Base-by-base conservation (phyloP, 139 green algal species). In the Monoraphidium neglectum region DNA sequence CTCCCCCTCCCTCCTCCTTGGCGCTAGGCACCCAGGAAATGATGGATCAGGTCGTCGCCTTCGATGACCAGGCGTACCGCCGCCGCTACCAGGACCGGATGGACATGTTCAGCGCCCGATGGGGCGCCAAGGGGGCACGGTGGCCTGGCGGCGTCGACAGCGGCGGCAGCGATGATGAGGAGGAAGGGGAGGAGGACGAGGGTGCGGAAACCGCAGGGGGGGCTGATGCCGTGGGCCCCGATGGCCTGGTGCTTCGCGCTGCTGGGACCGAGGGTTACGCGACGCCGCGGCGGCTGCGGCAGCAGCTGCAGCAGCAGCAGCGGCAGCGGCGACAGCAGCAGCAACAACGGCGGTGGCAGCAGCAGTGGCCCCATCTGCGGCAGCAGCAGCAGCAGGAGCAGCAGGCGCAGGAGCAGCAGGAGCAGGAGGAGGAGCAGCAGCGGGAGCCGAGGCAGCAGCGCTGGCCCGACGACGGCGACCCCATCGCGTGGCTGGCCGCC, bases 361-460 rank as follows among this genome's bases (percentile, higher is more conserved):
- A 51, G 67, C 67, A 49, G 68, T 23, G 28, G 1, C 6, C 18
- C 36, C 63, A 0, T 33, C 24, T 24, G 57, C 30, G 15, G 21
- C 3, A 13, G 68, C 33, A 33, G 68, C 70, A 68, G 54, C 70
- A 54, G 53, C 68, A 75, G 46, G 51, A 65, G 28, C 36, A 32
- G 36, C 8, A 54, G 65, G 30, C 2, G 38, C 38, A 36, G 65
- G 40, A 72, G 33, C 65, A 72, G 67, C 67, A 62, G 28, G 30
- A 62, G n/a, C 33, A 40, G 67, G 46, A 73, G 67, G 46, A 61
- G 67, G 28, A 61, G 67, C 67, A 72, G 30, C 28, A 49, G 68
- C 49, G 8, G 5, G 47, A 35, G 40, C 36, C 3, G 35, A n/a
- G 40, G 24, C 49, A 63, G 68, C 67, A 73, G 37, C 24, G 37